These are phyloP conservation scores for Botrytis medusae DNA, from an alignment of 2,329 filamentous ascomycete species.

Conservation along the genomic window DNA sequence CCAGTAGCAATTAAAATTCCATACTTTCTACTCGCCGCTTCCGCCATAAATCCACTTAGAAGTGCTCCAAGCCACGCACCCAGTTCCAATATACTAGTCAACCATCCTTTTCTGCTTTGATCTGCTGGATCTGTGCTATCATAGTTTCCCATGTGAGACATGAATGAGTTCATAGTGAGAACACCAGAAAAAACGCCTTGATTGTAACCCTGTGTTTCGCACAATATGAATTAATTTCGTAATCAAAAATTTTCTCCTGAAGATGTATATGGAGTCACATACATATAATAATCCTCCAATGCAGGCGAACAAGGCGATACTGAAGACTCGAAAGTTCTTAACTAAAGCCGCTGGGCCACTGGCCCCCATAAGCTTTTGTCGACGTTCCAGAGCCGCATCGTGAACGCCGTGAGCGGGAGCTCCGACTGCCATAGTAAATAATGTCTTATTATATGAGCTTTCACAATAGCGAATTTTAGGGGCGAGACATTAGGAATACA, in stretches of 20 bases:
- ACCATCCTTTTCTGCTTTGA: conserved; percentile 57
- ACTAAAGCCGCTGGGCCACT: conserved; percentile 53
- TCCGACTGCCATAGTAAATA: conserved; percentile 15
- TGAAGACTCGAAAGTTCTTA: conserved; percentile 60
- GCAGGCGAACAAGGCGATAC: conserved; percentile 61
- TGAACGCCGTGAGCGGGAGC: conserved; percentile 41
- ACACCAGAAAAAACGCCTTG: conserved; percentile 77
- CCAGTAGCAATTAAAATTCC: conserved; percentile 63
- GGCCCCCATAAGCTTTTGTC: conserved; percentile 54
- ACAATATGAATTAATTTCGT: background rate
- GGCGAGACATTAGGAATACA: background rate
- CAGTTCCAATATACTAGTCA: conserved; percentile 69
- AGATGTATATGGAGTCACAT: background rate
- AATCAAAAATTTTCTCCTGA: background rate
- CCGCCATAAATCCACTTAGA: conserved; percentile 69
- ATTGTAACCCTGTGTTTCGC: conserved; percentile 56
- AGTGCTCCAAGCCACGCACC: conserved; percentile 76
- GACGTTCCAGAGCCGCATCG: conserved; percentile 53
- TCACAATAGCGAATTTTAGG: background rate
- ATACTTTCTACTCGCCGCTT: conserved; percentile 67
- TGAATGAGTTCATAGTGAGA: conserved; percentile 55
- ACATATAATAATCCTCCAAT: conserved; percentile 57
- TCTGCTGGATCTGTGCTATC: conserved; percentile 47
- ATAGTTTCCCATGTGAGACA: conserved; percentile 55
- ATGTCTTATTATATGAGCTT: background rate